Evolutionary conservation across 257 asterid genomes (phyloP), one percentile per base, ranked within the genome.

Genomic region (Phtheirospermum japonicum): DNA sequence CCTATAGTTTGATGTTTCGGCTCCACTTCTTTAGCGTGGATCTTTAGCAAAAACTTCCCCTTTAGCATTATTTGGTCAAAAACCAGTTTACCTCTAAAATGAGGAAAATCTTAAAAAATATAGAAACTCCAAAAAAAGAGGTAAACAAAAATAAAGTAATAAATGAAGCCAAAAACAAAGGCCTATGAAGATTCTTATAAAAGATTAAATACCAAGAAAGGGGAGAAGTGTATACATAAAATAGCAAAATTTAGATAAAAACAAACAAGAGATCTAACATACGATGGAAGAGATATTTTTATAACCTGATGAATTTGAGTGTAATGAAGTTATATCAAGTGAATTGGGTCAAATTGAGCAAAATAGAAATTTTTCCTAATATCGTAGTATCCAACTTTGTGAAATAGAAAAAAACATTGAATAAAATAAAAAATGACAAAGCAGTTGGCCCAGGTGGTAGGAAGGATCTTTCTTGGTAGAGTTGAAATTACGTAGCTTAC

Each of bases 61-160:
- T 48, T 2, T 48, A 48, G 12, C 65, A 57, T 57, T 57, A 46
- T 17, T 57, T 57, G 65, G 49, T 43, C 71, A 43, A 43, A 54
- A 40, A 42, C 56, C 12, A 30, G 26, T 4, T 6, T 48, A 20
- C 48, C 31, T 7, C 31, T 36, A 37, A 9, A 14, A 6, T 14
- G 0, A 18, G 16, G 16, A 48, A 17, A n/a, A 48, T 48, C 23
- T 4, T 17, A 36, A 36, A 36, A 36, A 23, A 23, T 3, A 23
- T 23, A 23, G 3, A 23, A 23, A 23, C 28, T 23, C 28, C n/a
- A n/a, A 23, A 23, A 23, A 23, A 23, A 23, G 28, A 23, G 28
- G 28, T 23, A 23, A 23, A 23, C 3, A 23, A 23, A 1, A 23
- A 23, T 23, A 23, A 23, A 23, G 3, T 23, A 23, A 23, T 23